Conservation (phyloP, 202 grass and related monocot species). For the Dendrocalamus latiflorus region DNA sequence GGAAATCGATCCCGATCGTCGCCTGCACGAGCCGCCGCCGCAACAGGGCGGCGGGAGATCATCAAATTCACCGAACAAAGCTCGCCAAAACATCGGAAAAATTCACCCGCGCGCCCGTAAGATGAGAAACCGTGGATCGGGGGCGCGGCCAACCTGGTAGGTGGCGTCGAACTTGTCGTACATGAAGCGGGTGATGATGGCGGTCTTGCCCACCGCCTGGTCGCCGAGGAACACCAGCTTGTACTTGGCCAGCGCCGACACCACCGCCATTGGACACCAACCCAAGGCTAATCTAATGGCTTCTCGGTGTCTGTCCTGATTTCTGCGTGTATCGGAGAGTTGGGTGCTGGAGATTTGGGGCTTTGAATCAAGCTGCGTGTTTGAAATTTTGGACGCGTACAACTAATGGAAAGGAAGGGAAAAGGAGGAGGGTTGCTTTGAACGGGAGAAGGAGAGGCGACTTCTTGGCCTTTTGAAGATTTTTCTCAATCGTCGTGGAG, state of each 20-base stretch:
- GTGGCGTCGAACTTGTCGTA: slow-evolving; percentile 86
- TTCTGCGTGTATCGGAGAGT: neutral
- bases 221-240: slow-evolving; percentile 88
- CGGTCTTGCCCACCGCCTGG: slow-evolving; percentile 76
- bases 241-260: slow-evolving; percentile 78
- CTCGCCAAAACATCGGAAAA: neutral
- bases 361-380: neutral
- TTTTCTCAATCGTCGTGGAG: neutral
- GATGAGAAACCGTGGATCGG: neutral
- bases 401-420: neutral
- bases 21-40: slow-evolving; percentile 33
- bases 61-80: neutral
- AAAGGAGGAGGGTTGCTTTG: slow-evolving; percentile 4
- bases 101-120: neutral
- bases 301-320: neutral
- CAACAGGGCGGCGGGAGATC: neutral
- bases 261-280: slow-evolving; percentile 19
- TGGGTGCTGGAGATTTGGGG: neutral
- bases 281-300: neutral
- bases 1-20: slow-evolving; percentile 82
- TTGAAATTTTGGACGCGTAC: slow-evolving; percentile 15
- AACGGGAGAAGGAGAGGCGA: slow-evolving; percentile 34
- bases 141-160: slow-evolving; percentile 47
- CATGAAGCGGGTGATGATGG: slow-evolving; percentile 92
- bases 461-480: slow-evolving; percentile 37